phyloP scores from a whole-genome alignment of 495 filamentous ascomycete species.

The Filosporella fistucella region DNA sequence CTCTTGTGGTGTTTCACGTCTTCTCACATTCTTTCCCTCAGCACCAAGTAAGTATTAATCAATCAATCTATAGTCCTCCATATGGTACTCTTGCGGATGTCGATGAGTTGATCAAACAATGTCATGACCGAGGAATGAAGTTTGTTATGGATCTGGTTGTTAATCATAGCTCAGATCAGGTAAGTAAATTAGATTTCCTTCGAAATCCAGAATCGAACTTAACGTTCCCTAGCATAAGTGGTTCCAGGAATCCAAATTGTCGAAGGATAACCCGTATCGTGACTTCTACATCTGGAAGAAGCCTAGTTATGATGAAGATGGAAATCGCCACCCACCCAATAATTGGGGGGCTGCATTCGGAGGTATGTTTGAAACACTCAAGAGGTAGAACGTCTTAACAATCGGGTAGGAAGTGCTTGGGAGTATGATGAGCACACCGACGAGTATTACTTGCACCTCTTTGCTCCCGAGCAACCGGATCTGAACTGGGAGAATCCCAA shows the following conservation, averaged over 20 bases:
- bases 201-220: not conserved
- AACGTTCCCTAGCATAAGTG: slow-evolving; percentile 57
- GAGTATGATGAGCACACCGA: slow-evolving; percentile 38
- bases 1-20: too few relatives aligned
- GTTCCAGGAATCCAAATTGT: slow-evolving; percentile 65
- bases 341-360: slow-evolving; percentile 64
- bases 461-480: slow-evolving; percentile 61
- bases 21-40: too few relatives aligned
- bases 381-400: too few relatives aligned
- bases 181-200: not conserved
- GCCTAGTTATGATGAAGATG: slow-evolving; percentile 50
- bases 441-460: slow-evolving; percentile 70
- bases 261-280: slow-evolving; percentile 55
- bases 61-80: too few relatives aligned
- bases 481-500: slow-evolving; percentile 70
- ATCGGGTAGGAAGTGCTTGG: slow-evolving; percentile 41
- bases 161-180: slow-evolving; percentile 71
- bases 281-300: slow-evolving; percentile 76
- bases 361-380: too few relatives aligned
- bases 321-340: slow-evolving; percentile 61
- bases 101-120: slow-evolving; percentile 52
- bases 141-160: slow-evolving; percentile 71
- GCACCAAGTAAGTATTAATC: too few relatives aligned
- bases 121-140: slow-evolving; percentile 57
- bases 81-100: slow-evolving; percentile 64